Evolutionary conservation across 2,329 filamentous ascomycete species (phyloP), one percentile per base, ranked within the genome.

Genomic region (Magnaporthiopsis rhizophila): DNA sequence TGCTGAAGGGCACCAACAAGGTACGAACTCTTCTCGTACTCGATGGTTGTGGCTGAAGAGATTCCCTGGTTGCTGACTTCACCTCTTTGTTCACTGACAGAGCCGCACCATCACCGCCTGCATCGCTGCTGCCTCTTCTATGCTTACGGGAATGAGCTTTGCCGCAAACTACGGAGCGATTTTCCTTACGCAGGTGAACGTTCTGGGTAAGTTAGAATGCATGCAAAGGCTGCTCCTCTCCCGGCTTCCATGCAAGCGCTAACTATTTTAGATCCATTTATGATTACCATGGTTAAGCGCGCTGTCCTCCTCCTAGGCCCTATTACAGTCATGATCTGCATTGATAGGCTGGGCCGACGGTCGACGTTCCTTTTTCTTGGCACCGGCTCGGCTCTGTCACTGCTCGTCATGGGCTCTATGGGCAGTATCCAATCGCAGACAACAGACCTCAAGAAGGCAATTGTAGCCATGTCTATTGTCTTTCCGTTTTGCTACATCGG

Each of bases 1-100:
- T 68, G 58, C 60, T 66, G 28, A 59, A 59, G 38, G 66, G 67
- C 13, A 65, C 66, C 3, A 66, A 66, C 59, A 64, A 63, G 63
- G 65, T 63, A 32, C 6, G 63, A 3, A n/a, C 12, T 57, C 34
- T 34, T 8, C 45, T 24, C 45, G 45, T 21, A 6, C n/a, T 24
- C n/a, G n/a, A 30, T 21, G 7, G 5, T 11, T n/a, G 18, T n/a
- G 6, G 15, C 45, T 24, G 45, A 7, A 3, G 8, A 24, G 9
- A 21, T 53, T 53, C 18, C 1, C 8, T 11, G 7, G 7, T 9
- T 53, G 45, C 45, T 53, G 45, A 53, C 45, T n/a, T n/a, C 1
- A 24, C 7, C n/a, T 21, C 45, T 11, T 11, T 24, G 45, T 3
- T 3, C 8, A 8, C n/a, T 7, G 7, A 24, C 21, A 53, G 61